phyloP scores from a whole-genome alignment of 176 grass and related monocot genomes.

The Phoenix roebelenii region DNA sequence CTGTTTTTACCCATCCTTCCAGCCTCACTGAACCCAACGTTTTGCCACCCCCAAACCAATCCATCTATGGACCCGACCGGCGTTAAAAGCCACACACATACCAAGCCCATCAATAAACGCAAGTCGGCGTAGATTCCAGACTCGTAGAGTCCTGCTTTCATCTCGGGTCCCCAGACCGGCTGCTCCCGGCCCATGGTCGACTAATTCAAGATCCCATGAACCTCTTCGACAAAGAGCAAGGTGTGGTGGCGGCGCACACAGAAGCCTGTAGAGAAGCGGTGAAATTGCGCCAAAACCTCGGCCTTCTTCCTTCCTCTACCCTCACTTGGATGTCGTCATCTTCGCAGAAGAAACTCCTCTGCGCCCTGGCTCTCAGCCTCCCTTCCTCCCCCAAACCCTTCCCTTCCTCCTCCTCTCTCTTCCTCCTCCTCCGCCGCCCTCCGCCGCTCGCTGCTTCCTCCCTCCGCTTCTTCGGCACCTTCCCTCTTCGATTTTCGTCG shows the following conservation, averaged over 20 bases:
- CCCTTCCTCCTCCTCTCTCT: constrained; percentile 15
- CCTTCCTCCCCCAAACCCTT: constrained; percentile 7
- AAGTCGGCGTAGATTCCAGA: too few relatives aligned
- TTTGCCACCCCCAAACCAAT: too few relatives aligned
- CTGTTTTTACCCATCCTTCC: too few relatives aligned
- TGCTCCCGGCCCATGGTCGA: not conserved
- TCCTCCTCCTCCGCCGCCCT: constrained; percentile 6
- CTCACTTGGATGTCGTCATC: not conserved
- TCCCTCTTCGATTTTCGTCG: not conserved
- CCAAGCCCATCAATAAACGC: too few relatives aligned
- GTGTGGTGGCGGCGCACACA: not conserved
- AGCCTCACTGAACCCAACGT: too few relatives aligned
- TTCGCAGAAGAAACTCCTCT: constrained; percentile 12
- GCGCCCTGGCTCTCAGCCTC: constrained; percentile 20
- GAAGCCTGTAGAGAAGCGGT: not conserved
- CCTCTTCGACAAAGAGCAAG: too few relatives aligned
- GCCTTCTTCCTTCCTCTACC: constrained; percentile 7
- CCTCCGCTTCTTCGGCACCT: not conserved
- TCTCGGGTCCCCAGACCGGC: not conserved
- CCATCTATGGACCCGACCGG: too few relatives aligned
- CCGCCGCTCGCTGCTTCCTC: constrained; percentile 4
- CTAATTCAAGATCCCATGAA: not conserved
- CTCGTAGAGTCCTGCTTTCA: too few relatives aligned
- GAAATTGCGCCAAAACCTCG: not conserved
- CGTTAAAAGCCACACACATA: too few relatives aligned